Conservation (phyloP, 2,329 filamentous ascomycete species). For the Epichloe coenophiala region DNA sequence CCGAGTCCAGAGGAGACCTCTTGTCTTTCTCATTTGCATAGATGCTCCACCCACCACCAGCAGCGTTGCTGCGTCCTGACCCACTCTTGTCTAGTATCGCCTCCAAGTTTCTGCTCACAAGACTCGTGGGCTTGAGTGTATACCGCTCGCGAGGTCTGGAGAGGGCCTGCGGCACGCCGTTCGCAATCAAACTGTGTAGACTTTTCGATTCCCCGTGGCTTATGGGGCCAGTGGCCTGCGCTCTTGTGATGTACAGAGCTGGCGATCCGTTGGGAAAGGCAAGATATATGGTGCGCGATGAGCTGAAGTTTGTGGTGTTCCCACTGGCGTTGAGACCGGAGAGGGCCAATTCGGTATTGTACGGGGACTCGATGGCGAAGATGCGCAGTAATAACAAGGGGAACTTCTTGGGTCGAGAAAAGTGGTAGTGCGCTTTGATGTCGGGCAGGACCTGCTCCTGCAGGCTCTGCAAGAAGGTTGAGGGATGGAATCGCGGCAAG, state of each 20-base stretch:
- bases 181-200: constrained; percentile 56
- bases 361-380: constrained; percentile 69
- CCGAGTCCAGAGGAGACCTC: constrained; percentile 41
- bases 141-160: constrained; percentile 63
- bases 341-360: constrained; percentile 47
- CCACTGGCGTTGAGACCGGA: constrained; percentile 18
- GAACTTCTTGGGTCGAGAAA: constrained; percentile 56
- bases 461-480: constrained; percentile 65
- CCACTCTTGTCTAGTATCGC: constrained; percentile 59
- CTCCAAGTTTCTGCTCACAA: constrained; percentile 58
- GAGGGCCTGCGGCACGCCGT: constrained; percentile 71
- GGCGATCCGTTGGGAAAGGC: constrained; percentile 73
- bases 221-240: constrained; percentile 28
- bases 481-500: constrained; percentile 64
- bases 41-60: constrained; percentile 66
- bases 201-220: constrained; percentile 42
- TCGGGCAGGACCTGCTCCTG: constrained; percentile 63
- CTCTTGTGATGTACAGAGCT: constrained; percentile 53
- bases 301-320: constrained; percentile 37
- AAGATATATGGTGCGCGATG: constrained; percentile 61
- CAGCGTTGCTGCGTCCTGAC: constrained; percentile 53
- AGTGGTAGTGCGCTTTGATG: constrained; percentile 72
- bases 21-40: constrained; percentile 52
- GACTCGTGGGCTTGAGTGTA: constrained; percentile 50
- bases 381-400: constrained; percentile 64